Percentiles rank a stretch among this genome's conserved stretches.
Evolutionary conservation across 2,329 filamentous ascomycete species (phyloP).

Genomic region (Parafenestella ontariensis): DNA sequence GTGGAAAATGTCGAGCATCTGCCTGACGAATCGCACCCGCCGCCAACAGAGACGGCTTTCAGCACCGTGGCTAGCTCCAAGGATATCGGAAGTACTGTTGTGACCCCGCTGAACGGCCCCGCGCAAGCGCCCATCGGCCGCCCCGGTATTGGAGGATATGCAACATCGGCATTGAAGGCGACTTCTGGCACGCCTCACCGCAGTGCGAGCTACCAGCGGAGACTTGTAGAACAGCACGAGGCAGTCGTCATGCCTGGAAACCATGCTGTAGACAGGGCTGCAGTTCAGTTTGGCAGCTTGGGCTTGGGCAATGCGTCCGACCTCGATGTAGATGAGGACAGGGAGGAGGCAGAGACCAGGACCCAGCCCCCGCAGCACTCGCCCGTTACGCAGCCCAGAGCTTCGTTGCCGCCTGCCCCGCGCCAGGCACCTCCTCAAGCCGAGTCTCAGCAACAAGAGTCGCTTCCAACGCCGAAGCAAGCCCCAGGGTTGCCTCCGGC

Average conservation of each 20-base stretch:
- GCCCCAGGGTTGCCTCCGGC: conserved; percentile 68
- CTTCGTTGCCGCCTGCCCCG: conserved; percentile 79
- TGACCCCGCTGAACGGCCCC: conserved; percentile 65
- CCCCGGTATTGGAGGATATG: conserved; percentile 74
- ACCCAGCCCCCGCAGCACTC: conserved; percentile 93
- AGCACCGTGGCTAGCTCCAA: conserved; percentile 89
- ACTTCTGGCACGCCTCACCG: conserved; percentile 66
- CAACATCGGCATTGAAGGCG: conserved; percentile 82
- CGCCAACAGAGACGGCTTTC: conserved; percentile 80
- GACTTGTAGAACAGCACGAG: conserved; percentile 92
- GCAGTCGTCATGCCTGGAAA: conserved; percentile 98
- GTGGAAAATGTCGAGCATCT: conserved; percentile 92
- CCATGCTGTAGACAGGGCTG: conserved; percentile 89
- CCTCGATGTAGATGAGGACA: conserved; percentile 86
- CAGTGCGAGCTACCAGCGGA: conserved; percentile 81
- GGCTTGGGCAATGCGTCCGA: conserved; percentile 76
- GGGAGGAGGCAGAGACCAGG: conserved; percentile 93
- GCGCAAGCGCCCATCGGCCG: conserved; percentile 66
- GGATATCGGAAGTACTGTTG: conserved; percentile 67
- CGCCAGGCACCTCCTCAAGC: conserved; percentile 53
- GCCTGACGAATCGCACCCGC: conserved; percentile 78
- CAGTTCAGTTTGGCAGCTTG: conserved; percentile 96
- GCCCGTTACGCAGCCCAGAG: conserved; percentile 82
- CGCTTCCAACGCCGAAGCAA: conserved; percentile 61
- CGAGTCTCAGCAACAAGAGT: conserved; percentile 50